A percentile compares a stretch with the other conserved stretches of the same genome.
Evolutionary conservation across 306 rosid genomes (phyloP).

Genomic region (Fagus crenata): DNA sequence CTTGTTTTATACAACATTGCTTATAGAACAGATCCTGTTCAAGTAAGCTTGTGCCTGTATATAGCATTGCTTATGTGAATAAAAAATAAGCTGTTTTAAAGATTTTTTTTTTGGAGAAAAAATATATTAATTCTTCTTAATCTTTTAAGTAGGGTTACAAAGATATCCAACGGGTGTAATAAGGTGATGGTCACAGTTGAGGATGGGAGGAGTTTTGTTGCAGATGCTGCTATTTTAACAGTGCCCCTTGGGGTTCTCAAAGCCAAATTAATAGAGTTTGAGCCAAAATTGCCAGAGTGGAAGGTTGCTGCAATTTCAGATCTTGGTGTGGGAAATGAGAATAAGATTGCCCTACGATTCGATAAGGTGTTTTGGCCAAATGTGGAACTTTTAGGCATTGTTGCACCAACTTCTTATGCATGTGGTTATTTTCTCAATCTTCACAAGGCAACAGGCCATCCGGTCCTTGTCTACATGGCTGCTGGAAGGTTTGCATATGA

Average conservation of each 20-base stretch:
- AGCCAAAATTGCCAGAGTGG: constrained; percentile 71
- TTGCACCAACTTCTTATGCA: constrained; percentile 62
- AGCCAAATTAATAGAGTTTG: constrained; percentile 66
- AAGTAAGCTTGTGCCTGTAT: too few relatives aligned
- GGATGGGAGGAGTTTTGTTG: constrained; percentile 56
- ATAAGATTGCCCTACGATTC: constrained; percentile 63
- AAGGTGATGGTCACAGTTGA: constrained; percentile 64
- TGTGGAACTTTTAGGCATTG: constrained; percentile 65
- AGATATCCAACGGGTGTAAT: constrained; percentile 27
- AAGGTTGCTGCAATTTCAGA: constrained; percentile 66
- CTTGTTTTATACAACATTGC: background rate
- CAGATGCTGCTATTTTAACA: constrained; percentile 43
- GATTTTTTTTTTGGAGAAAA: background rate
- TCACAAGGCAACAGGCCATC: constrained; percentile 77
- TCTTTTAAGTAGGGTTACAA: constrained; percentile 33
- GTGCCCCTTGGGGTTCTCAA: constrained; percentile 71
- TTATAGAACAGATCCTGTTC: background rate
- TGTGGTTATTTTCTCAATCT: constrained; percentile 83
- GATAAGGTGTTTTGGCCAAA: constrained; percentile 72
- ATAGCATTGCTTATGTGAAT: too few relatives aligned
- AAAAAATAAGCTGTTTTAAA: too few relatives aligned
- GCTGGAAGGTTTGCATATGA: constrained; percentile 78
- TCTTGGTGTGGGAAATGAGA: constrained; percentile 82
- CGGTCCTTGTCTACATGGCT: constrained; percentile 73
- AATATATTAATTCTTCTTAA: background rate